A percentile compares a stretch with the other conserved stretches of the same genome.
Conservation (phyloP, 345 rosid genomes). For the Citrus australasica region DNA sequence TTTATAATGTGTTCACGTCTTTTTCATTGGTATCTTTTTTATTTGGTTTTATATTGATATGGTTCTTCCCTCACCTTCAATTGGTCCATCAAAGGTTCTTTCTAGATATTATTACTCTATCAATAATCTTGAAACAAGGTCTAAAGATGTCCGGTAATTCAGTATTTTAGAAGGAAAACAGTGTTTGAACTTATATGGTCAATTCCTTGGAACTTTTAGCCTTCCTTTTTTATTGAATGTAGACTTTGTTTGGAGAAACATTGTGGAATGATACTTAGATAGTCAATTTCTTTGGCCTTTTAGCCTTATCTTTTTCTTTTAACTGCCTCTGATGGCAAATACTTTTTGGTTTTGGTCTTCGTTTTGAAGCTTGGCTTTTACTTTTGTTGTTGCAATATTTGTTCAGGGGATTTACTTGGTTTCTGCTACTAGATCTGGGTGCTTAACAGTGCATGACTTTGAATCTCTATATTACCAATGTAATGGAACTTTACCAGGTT, state of each 20-base stretch:
- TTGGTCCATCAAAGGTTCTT: background rate
- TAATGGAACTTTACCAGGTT: conserved; percentile 30
- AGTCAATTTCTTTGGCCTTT: background rate
- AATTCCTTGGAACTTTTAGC: no score
- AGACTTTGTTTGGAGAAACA: background rate
- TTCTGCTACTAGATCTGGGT: conserved; percentile 75
- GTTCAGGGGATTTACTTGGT: conserved; percentile 80
- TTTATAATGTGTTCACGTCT: background rate
- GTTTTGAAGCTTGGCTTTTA: background rate
- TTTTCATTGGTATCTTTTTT: background rate
- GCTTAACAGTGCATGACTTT: conserved; percentile 87
- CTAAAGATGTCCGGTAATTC: background rate
- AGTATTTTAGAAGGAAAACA: background rate
- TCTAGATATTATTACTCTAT: background rate
- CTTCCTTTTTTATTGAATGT: background rate
- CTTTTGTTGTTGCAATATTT: background rate
- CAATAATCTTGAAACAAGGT: background rate
- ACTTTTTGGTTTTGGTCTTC: background rate
- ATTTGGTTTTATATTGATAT: background rate
- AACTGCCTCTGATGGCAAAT: background rate
- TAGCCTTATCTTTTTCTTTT: background rate
- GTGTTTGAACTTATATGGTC: background rate
- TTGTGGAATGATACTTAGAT: background rate
- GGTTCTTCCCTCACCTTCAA: no score
- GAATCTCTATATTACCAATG: conserved; percentile 68